Evolutionary conservation across 768 basidiomycete species (phyloP).

Genomic region (Pleurotus tuoliensis): DNA sequence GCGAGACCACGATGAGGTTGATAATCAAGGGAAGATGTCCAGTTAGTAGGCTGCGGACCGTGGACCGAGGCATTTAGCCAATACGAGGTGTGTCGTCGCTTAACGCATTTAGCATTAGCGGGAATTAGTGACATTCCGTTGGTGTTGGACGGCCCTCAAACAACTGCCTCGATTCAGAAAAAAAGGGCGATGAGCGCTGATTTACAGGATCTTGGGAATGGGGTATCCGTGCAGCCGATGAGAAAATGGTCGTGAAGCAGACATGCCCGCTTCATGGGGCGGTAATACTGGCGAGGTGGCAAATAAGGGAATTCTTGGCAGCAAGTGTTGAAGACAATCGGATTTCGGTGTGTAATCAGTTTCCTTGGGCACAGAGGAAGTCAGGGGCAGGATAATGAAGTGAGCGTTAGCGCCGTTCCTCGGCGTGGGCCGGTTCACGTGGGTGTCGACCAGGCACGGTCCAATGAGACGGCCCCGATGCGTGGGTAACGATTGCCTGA

Average conservation of each 20-base stretch:
- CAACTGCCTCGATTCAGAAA: neutral
- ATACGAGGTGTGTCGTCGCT: neutral
- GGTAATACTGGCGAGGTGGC: neutral
- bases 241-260: neutral
- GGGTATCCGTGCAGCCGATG: neutral
- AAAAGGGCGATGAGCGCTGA: neutral
- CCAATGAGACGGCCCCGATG: constrained; percentile 21
- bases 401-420: neutral
- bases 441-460: constrained; percentile 27
- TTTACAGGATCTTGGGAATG: neutral
- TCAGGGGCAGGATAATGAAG: neutral
- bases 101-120: neutral
- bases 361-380: constrained; percentile 13
- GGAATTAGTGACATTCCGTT: neutral
- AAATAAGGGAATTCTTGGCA: constrained; percentile 1
- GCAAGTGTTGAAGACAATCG: neutral
- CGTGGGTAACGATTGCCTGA: constrained; percentile 20
- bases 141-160: neutral
- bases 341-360: constrained; percentile 2
- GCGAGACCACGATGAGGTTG: constrained; percentile 1
- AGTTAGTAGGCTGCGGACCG: neutral
- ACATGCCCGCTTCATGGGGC: neutral
- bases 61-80: neutral
- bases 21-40: constrained; percentile 5
- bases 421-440: constrained; percentile 20